These are phyloP conservation scores for Amanita pallidorosea DNA, from an alignment of 768 basidiomycete genomes.

Conservation along the genomic window DNA sequence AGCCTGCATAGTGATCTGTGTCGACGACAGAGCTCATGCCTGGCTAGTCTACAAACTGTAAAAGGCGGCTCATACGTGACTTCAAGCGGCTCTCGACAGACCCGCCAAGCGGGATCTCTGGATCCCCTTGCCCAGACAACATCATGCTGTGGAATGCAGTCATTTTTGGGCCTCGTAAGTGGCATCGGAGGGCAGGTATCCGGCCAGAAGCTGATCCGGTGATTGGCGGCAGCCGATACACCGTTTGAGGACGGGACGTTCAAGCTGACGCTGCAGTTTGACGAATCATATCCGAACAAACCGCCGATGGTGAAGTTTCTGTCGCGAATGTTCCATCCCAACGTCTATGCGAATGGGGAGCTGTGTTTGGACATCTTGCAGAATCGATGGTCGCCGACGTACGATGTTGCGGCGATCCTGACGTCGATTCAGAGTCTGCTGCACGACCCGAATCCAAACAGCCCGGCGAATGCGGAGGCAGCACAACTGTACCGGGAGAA, in stretches of 20 bases:
- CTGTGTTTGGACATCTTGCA: conserved; percentile 97
- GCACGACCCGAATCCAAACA: conserved; percentile 97
- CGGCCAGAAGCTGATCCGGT: neutral
- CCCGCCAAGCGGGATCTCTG: conserved; percentile 93
- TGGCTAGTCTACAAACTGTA: conserved; percentile 84
- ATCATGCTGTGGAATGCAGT: conserved; percentile 99
- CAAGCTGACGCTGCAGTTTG: conserved; percentile 90
- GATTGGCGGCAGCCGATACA: conserved; percentile 64
- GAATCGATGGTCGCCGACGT: conserved; percentile 98
- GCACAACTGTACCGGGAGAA: conserved; percentile 74
- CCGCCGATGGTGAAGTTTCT: conserved; percentile 97
- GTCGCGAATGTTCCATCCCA: conserved; percentile 97
- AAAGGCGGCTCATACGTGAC: conserved; percentile 92
- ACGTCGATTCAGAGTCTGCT: conserved; percentile 93
- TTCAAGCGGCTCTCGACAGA: conserved; percentile 94
- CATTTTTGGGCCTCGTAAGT: conserved; percentile 93
- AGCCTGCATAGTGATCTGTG: neutral
- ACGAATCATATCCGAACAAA: conserved; percentile 98
- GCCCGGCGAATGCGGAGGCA: conserved; percentile 97
- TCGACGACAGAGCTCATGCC: neutral
- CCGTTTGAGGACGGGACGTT: conserved; percentile 99
- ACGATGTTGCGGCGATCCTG: conserved; percentile 96
- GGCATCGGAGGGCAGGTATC: neutral
- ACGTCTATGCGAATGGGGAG: conserved; percentile 97
- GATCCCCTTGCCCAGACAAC: conserved; percentile 95